Percentiles rank a stretch among this genome's conserved stretches.
phyloP scores from a whole-genome alignment of 371 early-diverging fungal species.

The Haplosporangium sp. region DNA sequence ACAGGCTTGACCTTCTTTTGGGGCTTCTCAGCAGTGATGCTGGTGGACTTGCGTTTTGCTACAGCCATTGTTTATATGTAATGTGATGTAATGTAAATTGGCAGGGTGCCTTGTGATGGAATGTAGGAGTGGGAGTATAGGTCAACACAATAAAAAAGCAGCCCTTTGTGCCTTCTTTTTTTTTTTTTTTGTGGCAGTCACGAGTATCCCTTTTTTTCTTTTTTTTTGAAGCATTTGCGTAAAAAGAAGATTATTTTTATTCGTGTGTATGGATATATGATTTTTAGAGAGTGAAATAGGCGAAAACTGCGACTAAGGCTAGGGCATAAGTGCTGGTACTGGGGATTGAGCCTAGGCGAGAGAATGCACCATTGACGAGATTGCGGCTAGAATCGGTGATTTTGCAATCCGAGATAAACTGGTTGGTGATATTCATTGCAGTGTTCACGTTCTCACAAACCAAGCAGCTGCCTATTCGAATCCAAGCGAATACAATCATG shows the following conservation, averaged over 20 bases:
- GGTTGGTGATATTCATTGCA: constrained; percentile 23
- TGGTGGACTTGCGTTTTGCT: constrained; percentile 45
- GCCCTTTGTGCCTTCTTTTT: neutral
- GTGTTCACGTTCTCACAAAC: constrained; percentile 28
- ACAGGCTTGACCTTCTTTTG: constrained; percentile 34
- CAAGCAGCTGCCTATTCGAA: constrained; percentile 24
- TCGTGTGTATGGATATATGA: neutral
- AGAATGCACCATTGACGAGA: constrained; percentile 19
- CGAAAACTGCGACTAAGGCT: constrained; percentile 5
- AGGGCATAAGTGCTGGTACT: constrained; percentile 3
- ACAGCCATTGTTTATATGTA: constrained; percentile 37
- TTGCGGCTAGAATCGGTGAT: constrained; percentile 12
- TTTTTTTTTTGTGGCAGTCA: constrained; percentile 6
- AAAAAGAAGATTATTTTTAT: neutral
- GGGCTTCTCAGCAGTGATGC: constrained; percentile 42
- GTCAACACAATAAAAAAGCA: neutral
- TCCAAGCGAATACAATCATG: too few species aligned
- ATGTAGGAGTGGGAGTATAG: neutral
- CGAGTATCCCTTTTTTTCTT: neutral
- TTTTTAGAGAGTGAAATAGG: neutral
- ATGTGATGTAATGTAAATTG: neutral
- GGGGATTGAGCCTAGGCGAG: neutral
- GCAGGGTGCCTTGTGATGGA: neutral
- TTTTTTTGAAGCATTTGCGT: constrained; percentile 3
- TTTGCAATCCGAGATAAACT: constrained; percentile 42